phyloP scores from a whole-genome alignment of 108 stramenopile species.

The Poteriospumella lacustris region DNA sequence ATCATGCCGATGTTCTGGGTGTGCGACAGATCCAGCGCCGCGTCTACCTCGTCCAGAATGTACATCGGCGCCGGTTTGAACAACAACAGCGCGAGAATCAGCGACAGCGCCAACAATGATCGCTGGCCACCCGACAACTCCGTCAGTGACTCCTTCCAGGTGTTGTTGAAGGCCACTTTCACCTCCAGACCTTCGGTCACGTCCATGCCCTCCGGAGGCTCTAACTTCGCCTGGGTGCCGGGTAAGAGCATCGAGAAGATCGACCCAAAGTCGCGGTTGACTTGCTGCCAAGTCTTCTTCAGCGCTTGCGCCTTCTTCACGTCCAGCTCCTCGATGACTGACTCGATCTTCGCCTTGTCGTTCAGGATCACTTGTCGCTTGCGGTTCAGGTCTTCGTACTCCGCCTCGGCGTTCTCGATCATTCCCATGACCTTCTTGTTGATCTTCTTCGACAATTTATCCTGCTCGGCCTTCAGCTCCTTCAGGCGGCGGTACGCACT shows the following conservation, averaged over 20 bases:
- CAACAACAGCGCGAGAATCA: conserved; percentile 87
- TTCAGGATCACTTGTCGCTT: conserved; percentile 94
- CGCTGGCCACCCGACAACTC: conserved; percentile 97
- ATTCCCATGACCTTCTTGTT: conserved; percentile 99
- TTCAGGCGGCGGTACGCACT: conserved; percentile 64
- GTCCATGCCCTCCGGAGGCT: conserved; percentile 78
- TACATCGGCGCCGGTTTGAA: conserved; percentile 99
- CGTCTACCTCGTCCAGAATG: conserved; percentile 96
- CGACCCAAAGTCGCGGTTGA: conserved; percentile 95
- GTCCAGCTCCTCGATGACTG: conserved; percentile 92
- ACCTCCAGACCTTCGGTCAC: conserved; percentile 83
- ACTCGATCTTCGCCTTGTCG: conserved; percentile 92
- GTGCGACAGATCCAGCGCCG: conserved; percentile 95
- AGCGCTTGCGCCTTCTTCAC: conserved; percentile 89
- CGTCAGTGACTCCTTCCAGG: conserved; percentile 96
- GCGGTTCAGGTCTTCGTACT: conserved; percentile 88
- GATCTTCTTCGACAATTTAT: conserved; percentile 74
- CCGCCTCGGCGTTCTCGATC: conserved; percentile 96
- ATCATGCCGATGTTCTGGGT: conserved; percentile 98
- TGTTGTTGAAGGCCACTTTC: conserved; percentile 86
- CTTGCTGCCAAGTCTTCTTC: conserved; percentile 77
- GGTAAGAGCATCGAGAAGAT: conserved; percentile 95
- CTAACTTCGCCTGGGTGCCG: conserved; percentile 86
- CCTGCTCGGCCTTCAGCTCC: conserved; percentile 62
- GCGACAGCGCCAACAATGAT: conserved; percentile 88